phyloP scores from a whole-genome alignment of 73 alveolate species.

The Durusdinium trenchii region DNA sequence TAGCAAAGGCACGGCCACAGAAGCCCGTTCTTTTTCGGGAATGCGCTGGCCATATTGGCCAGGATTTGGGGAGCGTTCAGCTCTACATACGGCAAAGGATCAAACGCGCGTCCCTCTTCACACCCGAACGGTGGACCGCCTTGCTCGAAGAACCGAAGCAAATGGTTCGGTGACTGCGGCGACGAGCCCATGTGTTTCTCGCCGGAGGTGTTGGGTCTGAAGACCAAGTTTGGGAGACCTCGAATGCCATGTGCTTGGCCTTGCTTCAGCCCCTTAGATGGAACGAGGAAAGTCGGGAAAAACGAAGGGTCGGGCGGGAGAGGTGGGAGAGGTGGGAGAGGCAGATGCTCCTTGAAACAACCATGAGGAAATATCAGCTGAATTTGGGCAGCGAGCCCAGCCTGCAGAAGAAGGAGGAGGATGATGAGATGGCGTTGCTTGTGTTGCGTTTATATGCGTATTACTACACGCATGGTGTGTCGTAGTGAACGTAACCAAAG shows the following conservation, averaged over 20 bases:
- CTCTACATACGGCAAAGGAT: neutral
- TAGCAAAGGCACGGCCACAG: constrained; percentile 66
- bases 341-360: neutral
- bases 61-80: too few relatives aligned
- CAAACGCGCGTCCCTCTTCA: too few relatives aligned
- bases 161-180: too few relatives aligned
- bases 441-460: neutral
- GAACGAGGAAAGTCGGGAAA: neutral
- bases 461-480: too few relatives aligned
- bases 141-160: too few relatives aligned
- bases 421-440: constrained; percentile 71
- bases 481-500: too few relatives aligned
- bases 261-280: constrained; percentile 60
- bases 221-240: constrained; percentile 90
- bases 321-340: neutral
- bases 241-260: constrained; percentile 93
- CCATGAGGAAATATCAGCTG: constrained; percentile 66
- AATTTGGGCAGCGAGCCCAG: constrained; percentile 48
- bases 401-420: constrained; percentile 55
- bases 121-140: too few relatives aligned
- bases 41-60: too few relatives aligned
- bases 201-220: constrained; percentile 88
- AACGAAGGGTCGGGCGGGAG: neutral
- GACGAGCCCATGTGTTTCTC: too few relatives aligned
- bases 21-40: too few relatives aligned